A percentile compares a stretch with the other conserved stretches of the same genome.
Evolutionary conservation across 257 asterid genomes (phyloP).

Genomic region (Asclepias syriaca): DNA sequence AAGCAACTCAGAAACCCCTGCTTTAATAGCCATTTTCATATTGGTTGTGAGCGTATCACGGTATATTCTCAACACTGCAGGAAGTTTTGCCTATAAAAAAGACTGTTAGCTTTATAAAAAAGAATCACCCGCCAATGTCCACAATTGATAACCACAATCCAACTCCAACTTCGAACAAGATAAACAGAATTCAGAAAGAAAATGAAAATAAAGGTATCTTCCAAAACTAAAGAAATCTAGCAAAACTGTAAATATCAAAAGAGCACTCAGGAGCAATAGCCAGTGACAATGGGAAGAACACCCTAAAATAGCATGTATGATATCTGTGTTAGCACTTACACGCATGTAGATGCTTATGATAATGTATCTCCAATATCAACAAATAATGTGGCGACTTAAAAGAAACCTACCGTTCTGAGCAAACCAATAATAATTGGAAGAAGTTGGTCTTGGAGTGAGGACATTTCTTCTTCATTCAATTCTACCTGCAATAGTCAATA

Average conservation of each 20-base stretch:
- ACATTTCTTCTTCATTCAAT: constrained; percentile 69
- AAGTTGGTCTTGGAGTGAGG: constrained; percentile 75
- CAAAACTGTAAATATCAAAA: neutral
- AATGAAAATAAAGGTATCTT: neutral
- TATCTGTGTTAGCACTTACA: neutral
- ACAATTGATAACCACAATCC: neutral
- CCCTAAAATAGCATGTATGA: neutral
- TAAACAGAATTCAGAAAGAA: neutral
- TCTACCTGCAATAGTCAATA: constrained; percentile 46
- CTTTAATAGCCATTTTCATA: constrained; percentile 79
- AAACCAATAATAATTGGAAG: constrained; percentile 93
- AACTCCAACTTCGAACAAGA: neutral
- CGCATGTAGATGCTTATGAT: neutral
- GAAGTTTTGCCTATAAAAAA: constrained; percentile 79
- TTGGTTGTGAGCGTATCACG: constrained; percentile 87
- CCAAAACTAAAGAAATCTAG: neutral
- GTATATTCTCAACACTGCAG: constrained; percentile 88
- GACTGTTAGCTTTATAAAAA: neutral
- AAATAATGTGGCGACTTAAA: neutral
- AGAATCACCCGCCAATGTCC: neutral
- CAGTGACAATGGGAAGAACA: neutral
- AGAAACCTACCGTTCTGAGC: constrained; percentile 82
- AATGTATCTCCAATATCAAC: neutral
- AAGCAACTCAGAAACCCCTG: constrained; percentile 72
- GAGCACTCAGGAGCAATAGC: neutral